A percentile compares a stretch with the other conserved stretches of the same genome.
phyloP scores from a whole-genome alignment of 2,329 filamentous ascomycete genomes.

The Xylaria sp. region DNA sequence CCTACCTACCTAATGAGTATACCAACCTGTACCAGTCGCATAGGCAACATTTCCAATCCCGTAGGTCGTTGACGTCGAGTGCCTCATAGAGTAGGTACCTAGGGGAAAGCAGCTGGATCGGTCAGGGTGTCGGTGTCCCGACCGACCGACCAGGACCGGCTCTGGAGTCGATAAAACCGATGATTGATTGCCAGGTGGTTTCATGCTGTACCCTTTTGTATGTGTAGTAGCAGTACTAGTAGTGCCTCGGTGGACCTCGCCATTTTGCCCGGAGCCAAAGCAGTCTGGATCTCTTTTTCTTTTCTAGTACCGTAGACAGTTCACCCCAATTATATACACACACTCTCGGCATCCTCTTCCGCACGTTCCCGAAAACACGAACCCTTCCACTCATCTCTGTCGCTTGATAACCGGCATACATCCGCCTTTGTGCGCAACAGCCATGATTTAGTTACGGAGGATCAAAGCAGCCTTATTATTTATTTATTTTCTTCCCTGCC shows the following conservation, averaged over 20 bases:
- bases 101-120: not conserved
- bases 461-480: not conserved
- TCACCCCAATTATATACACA: constrained; percentile 2
- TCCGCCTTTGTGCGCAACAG: not conserved
- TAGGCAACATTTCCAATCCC: no score
- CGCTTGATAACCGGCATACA: constrained; percentile 10
- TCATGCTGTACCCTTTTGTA: no score
- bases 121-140: not conserved
- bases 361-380: constrained; percentile 31
- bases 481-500: not conserved
- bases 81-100: no score
- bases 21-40: not conserved
- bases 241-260: constrained; percentile 18
- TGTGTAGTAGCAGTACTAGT: constrained; percentile 1
- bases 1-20: no score
- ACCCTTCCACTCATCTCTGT: constrained; percentile 6
- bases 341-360: constrained; percentile 32
- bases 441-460: not conserved
- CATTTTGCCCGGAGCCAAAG: constrained; percentile 27
- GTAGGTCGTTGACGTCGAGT: no score
- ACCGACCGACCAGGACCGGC: constrained; percentile 2
- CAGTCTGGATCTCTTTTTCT: constrained; percentile 17
- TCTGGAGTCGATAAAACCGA: not conserved
- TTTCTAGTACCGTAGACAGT: not conserved
- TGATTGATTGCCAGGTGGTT: no score